Conservation (phyloP, 2,329 filamentous ascomycete genomes). For the Exophiala viscosa region DNA sequence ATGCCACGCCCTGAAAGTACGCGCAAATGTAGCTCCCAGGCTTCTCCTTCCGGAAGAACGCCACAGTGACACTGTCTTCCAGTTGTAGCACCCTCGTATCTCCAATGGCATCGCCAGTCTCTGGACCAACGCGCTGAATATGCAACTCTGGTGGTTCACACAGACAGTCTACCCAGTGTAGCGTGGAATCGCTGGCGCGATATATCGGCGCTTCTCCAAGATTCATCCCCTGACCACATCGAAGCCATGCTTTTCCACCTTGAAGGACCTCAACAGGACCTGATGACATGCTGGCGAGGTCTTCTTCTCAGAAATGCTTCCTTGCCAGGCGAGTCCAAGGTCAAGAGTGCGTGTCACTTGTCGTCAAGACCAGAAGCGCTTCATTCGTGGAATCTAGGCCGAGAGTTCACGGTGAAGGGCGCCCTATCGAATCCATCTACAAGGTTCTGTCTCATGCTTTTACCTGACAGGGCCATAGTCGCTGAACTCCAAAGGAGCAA, state of each 20-base stretch:
- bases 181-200: slow-evolving; percentile 32
- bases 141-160: slow-evolving; percentile 33
- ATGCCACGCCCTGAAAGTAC: slow-evolving; percentile 39
- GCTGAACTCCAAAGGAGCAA: not conserved
- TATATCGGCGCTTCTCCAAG: slow-evolving; percentile 34
- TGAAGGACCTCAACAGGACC: slow-evolving; percentile 1
- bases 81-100: slow-evolving; percentile 32
- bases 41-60: slow-evolving; percentile 34
- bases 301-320: not conserved
- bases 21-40: slow-evolving; percentile 39
- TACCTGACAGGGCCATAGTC: no score
- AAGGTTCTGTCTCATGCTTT: no score
- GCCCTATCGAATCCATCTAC: no score
- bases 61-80: slow-evolving; percentile 36
- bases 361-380: no score
- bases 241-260: slow-evolving; percentile 5
- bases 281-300: not conserved
- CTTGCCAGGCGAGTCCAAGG: not conserved
- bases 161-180: slow-evolving; percentile 36
- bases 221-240: slow-evolving; percentile 7
- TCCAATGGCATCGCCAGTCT: slow-evolving; percentile 30
- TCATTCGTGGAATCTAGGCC: no score
- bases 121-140: slow-evolving; percentile 35
- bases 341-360: no score
- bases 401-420: no score